Evolutionary conservation across 1,284 basidiomycete genomes (phyloP), one percentile per base, ranked within the genome.

Genomic region (Tilletia indica): DNA sequence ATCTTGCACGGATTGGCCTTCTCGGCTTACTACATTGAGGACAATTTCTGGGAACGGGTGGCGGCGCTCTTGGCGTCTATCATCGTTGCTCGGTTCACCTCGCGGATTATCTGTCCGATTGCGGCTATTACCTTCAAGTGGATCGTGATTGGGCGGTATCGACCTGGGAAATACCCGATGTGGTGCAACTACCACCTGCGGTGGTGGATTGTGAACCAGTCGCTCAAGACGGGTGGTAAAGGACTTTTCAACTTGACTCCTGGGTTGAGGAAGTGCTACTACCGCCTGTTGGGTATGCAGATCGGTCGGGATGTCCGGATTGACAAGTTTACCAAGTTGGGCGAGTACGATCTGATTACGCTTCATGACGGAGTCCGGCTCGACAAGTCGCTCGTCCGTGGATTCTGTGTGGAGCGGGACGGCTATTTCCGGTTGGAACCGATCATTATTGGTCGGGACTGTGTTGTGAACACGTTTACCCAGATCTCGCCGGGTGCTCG

Each of bases 161-260:
- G 82, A 9, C 82, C 82, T 0, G 82, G 82, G 68, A 79, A 80
- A 61, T 84, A 84, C 47, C 82, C 82, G 3, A 84, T 84, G 82
- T 84, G 82, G 82, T 81, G 77, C 78, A 83, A 83, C 74, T 84
- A 84, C 68, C 82, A 84, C 69, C 74, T 84, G 36, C 82, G 82
- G 47, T 84, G 82, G 82, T 84, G 82, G 82, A 78, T 84, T 51
- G 82, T 84, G 72, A 84, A 84, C 71, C 82, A 84, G 72, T 84
- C 82, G 47, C 78, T 84, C 74, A 81, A 78, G 71, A 80, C 78
- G 16, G 78, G 78, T 61, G 82, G 82, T 45, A 82, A 82, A 63
- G 82, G 82, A 75, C 74, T 84, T n/a, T 84, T 84, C 51, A 76
- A 77, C 56, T 61, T 82, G 69, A 78, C 77, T 3, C 82, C 82